These are phyloP conservation scores for Zalaria sp. DNA, from an alignment of 2,329 filamentous ascomycete species.

Conservation along the genomic window DNA sequence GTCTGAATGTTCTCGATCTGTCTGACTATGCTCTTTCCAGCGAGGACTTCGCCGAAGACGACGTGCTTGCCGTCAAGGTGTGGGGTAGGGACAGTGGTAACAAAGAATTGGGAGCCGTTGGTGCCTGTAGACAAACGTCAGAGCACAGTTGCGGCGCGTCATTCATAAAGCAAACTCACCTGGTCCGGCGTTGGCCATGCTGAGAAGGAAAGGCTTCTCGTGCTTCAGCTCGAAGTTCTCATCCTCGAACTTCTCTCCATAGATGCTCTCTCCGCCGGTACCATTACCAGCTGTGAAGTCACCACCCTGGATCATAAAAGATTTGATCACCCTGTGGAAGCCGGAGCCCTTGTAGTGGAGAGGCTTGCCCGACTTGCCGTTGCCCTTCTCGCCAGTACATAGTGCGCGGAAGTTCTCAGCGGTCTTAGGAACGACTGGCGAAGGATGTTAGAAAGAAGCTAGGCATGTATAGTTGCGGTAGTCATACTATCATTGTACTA, in stretches of 20 bases:
- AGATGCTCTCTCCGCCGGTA: conserved; percentile 93
- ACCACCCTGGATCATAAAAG: conserved; percentile 97
- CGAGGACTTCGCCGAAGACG: conserved; percentile 88
- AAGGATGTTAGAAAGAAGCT: not conserved
- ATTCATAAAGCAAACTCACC: conserved; percentile 36
- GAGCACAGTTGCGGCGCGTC: not conserved
- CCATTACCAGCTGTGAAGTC: conserved; percentile 93
- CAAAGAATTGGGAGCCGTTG: conserved; percentile 97
- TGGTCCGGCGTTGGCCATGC: conserved; percentile 95
- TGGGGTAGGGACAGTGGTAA: conserved; percentile 88
- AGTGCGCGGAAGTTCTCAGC: conserved; percentile 91
- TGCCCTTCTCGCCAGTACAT: conserved; percentile 88
- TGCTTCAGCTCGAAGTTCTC: conserved; percentile 92
- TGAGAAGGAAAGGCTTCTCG: conserved; percentile 81
- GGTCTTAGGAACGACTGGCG: conserved; percentile 71
- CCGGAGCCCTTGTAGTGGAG: conserved; percentile 83
- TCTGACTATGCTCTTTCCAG: conserved; percentile 80
- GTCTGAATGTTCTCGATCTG: conserved; percentile 77
- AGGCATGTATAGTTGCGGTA: not conserved
- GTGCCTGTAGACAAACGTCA: conserved; percentile 44
- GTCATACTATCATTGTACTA: conserved; percentile 28
- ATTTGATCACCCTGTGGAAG: conserved; percentile 96
- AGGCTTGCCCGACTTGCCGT: conserved; percentile 66
- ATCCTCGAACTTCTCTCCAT: conserved; percentile 92
- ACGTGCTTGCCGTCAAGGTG: conserved; percentile 96